Percentiles rank a stretch among this genome's conserved stretches.
These are phyloP conservation scores for Bimuria novae-zelandiae DNA, from an alignment of 2,329 filamentous ascomycete genomes.

Conservation along the genomic window DNA sequence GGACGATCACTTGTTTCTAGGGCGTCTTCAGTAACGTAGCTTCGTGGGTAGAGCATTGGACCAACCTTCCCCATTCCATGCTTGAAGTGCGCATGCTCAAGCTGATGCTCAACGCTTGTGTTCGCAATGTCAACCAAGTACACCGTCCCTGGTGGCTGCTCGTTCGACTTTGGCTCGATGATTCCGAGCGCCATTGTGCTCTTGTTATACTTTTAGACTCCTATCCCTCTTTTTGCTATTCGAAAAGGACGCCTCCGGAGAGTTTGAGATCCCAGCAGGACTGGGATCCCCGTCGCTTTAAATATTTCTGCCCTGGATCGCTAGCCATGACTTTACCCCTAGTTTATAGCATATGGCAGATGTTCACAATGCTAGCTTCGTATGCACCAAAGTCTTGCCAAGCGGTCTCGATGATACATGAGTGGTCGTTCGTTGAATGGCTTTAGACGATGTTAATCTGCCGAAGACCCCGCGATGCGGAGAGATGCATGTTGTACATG, in stretches of 20 bases:
- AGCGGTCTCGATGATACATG: not conserved
- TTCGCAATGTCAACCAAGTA: slow-evolving; percentile 23
- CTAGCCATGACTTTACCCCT: not conserved
- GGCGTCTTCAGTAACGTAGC: not conserved
- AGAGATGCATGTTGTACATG: slow-evolving; percentile 16
- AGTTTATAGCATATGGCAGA: not conserved
- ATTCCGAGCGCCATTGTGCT: slow-evolving; percentile 32
- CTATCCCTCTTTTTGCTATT: not conserved
- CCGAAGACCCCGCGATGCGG: slow-evolving; percentile 13
- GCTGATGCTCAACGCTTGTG: slow-evolving; percentile 16
- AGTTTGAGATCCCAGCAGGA: too few species aligned
- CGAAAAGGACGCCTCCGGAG: not conserved
- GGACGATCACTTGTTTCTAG: slow-evolving; percentile 25
- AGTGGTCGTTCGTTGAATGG: not conserved
- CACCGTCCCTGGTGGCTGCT: slow-evolving; percentile 31
- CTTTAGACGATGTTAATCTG: slow-evolving; percentile 16
- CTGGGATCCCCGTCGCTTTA: not conserved
- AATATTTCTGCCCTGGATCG: not conserved
- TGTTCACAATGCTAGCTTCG: not conserved
- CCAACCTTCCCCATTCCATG: slow-evolving; percentile 25
- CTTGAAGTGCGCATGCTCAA: slow-evolving; percentile 21
- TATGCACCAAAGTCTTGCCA: not conserved
- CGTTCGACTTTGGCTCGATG: slow-evolving; percentile 22
- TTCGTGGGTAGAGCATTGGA: not conserved
- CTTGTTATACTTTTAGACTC: not conserved